These are phyloP conservation scores for Hemerocallis citrina DNA, from an alignment of 106 monocot genomes.

Conservation along the genomic window DNA sequence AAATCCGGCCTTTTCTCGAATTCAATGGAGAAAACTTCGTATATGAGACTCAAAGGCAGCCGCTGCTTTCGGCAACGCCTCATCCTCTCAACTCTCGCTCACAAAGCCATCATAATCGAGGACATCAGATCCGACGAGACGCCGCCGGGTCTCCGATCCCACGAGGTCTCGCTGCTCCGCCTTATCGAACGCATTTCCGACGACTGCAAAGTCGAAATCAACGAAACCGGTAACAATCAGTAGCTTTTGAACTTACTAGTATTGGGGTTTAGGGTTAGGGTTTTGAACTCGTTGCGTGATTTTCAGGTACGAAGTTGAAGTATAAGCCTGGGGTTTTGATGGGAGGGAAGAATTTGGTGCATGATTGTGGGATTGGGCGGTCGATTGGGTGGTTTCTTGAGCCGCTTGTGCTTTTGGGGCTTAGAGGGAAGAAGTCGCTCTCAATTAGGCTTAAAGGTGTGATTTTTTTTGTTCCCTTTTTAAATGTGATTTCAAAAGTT, in stretches of 20 bases:
- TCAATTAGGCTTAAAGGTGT: slow-evolving; percentile 79
- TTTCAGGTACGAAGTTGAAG: slow-evolving; percentile 73
- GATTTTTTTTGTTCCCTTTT: too few species aligned
- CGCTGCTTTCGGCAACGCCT: slow-evolving; percentile 64
- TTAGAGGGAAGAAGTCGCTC: slow-evolving; percentile 79
- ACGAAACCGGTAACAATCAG: slow-evolving; percentile 82
- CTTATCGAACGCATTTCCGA: slow-evolving; percentile 79
- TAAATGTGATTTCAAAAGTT: too few species aligned
- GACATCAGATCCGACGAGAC: slow-evolving; percentile 60
- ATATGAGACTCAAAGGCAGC: slow-evolving; percentile 56
- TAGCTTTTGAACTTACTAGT: too few species aligned
- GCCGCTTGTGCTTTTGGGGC: slow-evolving; percentile 66
- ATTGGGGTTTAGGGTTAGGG: background rate
- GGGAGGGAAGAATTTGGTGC: slow-evolving; percentile 67
- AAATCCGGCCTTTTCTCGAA: too few species aligned
- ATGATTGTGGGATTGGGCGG: slow-evolving; percentile 76
- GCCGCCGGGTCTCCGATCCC: slow-evolving; percentile 56
- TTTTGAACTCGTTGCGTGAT: background rate
- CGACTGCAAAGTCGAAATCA: slow-evolving; percentile 75
- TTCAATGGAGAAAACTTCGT: slow-evolving; percentile 59
- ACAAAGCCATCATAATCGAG: slow-evolving; percentile 53
- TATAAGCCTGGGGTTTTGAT: slow-evolving; percentile 87
- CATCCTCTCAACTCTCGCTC: slow-evolving; percentile 67
- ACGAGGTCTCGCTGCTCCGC: slow-evolving; percentile 81
- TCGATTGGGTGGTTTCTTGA: slow-evolving; percentile 84